phyloP scores from a whole-genome alignment of 345 rosid genomes.

The Heritiera fomes region DNA sequence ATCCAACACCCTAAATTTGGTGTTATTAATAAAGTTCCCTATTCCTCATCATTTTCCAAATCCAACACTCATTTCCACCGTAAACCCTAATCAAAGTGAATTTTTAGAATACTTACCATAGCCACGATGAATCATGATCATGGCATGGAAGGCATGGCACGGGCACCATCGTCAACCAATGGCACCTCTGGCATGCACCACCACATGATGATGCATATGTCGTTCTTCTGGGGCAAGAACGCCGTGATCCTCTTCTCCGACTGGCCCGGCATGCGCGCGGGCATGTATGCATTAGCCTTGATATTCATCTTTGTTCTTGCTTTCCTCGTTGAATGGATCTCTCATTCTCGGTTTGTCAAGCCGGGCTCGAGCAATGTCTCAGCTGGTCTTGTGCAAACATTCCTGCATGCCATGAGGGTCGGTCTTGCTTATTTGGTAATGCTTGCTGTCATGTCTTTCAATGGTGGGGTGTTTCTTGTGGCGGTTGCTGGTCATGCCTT shows the following conservation, averaged over 20 bases:
- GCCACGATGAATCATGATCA: conserved; percentile 7
- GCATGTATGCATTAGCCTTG: conserved; percentile 44
- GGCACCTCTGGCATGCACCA: conserved; percentile 27
- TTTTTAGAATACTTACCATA: not conserved
- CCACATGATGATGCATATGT: conserved; percentile 42
- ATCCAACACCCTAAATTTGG: not conserved
- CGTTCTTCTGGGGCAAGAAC: conserved; percentile 46
- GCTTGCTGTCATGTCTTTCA: conserved; percentile 59
- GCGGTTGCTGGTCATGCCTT: conserved; percentile 44
- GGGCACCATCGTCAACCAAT: conserved; percentile 23
- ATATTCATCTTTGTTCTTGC: conserved; percentile 33
- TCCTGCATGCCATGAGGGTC: conserved; percentile 32
- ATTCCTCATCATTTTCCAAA: not conserved
- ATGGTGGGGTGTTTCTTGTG: conserved; percentile 42
- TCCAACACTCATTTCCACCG: not conserved
- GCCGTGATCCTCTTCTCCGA: conserved; percentile 40
- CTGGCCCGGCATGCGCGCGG: conserved; percentile 39
- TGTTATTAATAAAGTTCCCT: not conserved
- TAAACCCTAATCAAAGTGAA: not conserved
- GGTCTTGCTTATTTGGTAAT: conserved; percentile 41
- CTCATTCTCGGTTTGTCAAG: conserved; percentile 29
- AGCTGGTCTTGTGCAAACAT: conserved; percentile 33
- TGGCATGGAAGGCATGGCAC: conserved; percentile 28
- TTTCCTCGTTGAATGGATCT: conserved; percentile 37
- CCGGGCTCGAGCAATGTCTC: not conserved